Evolutionary conservation across 176 grass and related monocot species (phyloP).

Genomic region (Eleusine indica): DNA sequence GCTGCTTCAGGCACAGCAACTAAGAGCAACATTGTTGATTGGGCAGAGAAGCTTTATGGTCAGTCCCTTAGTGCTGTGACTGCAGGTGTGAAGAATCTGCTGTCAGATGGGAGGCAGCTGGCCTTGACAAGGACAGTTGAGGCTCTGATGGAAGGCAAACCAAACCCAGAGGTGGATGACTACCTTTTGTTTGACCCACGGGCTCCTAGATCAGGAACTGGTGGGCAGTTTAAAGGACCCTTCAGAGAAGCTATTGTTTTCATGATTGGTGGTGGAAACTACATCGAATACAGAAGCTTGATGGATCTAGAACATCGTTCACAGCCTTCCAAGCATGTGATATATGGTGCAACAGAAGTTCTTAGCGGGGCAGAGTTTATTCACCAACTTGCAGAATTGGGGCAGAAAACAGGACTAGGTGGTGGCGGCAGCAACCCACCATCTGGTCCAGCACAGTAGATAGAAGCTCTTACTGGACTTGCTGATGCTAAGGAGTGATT

Average conservation of each 20-base stretch:
- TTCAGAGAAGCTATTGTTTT: slow-evolving; percentile 99
- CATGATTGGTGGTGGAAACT: slow-evolving; percentile 98
- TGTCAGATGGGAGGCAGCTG: slow-evolving; percentile 86
- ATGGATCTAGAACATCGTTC: slow-evolving; percentile 77
- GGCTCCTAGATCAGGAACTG: slow-evolving; percentile 70
- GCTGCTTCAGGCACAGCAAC: slow-evolving; percentile 75
- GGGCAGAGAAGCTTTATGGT: slow-evolving; percentile 97
- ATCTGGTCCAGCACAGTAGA: slow-evolving; percentile 49
- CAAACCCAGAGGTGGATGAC: slow-evolving; percentile 86
- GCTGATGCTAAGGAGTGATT: slow-evolving; percentile 36
- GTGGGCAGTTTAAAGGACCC: slow-evolving; percentile 84
- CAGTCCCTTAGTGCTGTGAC: slow-evolving; percentile 88
- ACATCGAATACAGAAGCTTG: slow-evolving; percentile 96
- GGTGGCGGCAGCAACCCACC: slow-evolving; percentile 48
- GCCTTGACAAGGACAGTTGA: slow-evolving; percentile 90
- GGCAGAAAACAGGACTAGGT: slow-evolving; percentile 83
- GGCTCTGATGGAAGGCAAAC: slow-evolving; percentile 89
- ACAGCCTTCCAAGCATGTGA: slow-evolving; percentile 84
- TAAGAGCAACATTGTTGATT: slow-evolving; percentile 89
- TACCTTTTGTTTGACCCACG: slow-evolving; percentile 89
- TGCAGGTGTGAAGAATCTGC: slow-evolving; percentile 88
- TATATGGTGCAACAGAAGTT: slow-evolving; percentile 92
- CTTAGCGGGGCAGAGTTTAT: slow-evolving; percentile 87
- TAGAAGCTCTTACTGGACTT: slow-evolving; percentile 30
- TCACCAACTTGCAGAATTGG: slow-evolving; percentile 81